Evolutionary conservation across 331 rosid species (phyloP).

Genomic region (Malus hybrid): DNA sequence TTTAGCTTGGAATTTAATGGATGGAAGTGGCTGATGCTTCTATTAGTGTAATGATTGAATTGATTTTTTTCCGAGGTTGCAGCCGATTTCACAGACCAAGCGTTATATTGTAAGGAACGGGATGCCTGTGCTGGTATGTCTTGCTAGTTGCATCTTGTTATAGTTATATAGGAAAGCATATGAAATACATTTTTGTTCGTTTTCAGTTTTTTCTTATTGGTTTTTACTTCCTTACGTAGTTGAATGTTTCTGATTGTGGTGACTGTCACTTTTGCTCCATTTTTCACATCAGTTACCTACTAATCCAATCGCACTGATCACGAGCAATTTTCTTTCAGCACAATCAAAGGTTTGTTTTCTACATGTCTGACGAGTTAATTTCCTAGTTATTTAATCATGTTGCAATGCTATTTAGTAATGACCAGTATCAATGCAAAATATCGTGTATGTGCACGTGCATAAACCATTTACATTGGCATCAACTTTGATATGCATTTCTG

Average conservation of each 20-base stretch:
- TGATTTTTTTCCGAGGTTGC: constrained; percentile 20
- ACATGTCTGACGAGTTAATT: background rate
- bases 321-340: constrained; percentile 73
- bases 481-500: constrained; percentile 13
- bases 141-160: constrained; percentile 8
- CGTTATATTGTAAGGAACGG: constrained; percentile 87
- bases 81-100: constrained; percentile 89
- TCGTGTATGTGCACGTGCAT: background rate
- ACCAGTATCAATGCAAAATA: background rate
- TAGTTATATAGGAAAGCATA: background rate
- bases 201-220: background rate
- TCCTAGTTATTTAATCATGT: background rate
- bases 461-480: background rate
- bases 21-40: constrained; percentile 6
- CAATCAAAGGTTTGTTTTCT: constrained; percentile 69
- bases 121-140: constrained; percentile 64
- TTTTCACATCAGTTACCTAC: constrained; percentile 56
- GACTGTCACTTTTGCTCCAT: background rate
- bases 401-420: background rate
- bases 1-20: background rate
- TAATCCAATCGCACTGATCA: constrained; percentile 63
- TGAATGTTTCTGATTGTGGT: constrained; percentile 9
- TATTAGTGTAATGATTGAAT: constrained; percentile 6
- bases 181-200: background rate
- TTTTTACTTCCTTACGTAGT: background rate